Evolutionary conservation across 2,329 filamentous ascomycete genomes (phyloP).

Genomic region (Cordyceps cateniannulata): DNA sequence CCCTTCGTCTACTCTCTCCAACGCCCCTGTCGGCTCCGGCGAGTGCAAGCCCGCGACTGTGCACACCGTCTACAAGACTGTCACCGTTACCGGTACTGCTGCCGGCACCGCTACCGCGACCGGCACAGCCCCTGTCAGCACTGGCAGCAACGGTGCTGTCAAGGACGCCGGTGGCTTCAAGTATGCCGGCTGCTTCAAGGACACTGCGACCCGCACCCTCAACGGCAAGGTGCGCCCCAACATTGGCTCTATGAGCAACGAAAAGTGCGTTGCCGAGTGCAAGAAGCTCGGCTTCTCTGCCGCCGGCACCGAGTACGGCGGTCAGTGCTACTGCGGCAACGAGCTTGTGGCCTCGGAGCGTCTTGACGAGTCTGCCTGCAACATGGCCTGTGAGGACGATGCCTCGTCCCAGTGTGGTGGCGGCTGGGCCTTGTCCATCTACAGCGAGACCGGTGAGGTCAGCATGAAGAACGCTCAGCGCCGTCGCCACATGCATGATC

Average conservation of each 20-base stretch:
- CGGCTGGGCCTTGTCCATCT: constrained; percentile 38
- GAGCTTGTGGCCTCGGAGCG: constrained; percentile 27
- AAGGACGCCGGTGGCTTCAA: constrained; percentile 24
- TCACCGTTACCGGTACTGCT: constrained; percentile 34
- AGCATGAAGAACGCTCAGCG: constrained; percentile 21
- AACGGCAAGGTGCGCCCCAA: constrained; percentile 32
- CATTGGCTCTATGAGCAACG: constrained; percentile 36
- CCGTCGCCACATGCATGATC: constrained; percentile 32
- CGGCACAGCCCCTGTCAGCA: neutral
- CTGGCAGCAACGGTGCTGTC: constrained; percentile 14
- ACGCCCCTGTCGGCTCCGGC: constrained; percentile 14
- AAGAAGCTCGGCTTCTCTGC: constrained; percentile 32
- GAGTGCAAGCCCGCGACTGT: constrained; percentile 22
- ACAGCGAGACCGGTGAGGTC: constrained; percentile 30
- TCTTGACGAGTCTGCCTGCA: constrained; percentile 40
- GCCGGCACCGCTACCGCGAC: neutral
- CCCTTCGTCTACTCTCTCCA: constrained; percentile 18
- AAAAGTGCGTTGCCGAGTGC: constrained; percentile 44
- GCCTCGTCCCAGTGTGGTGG: constrained; percentile 44
- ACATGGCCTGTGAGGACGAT: constrained; percentile 44
- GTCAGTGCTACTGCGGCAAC: constrained; percentile 49
- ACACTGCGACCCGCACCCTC: constrained; percentile 30
- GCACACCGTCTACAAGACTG: constrained; percentile 38
- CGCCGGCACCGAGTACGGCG: constrained; percentile 44
- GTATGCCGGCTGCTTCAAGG: constrained; percentile 40